phyloP scores from a whole-genome alignment of 257 asterid species.

The Rubia yunnanensis region DNA sequence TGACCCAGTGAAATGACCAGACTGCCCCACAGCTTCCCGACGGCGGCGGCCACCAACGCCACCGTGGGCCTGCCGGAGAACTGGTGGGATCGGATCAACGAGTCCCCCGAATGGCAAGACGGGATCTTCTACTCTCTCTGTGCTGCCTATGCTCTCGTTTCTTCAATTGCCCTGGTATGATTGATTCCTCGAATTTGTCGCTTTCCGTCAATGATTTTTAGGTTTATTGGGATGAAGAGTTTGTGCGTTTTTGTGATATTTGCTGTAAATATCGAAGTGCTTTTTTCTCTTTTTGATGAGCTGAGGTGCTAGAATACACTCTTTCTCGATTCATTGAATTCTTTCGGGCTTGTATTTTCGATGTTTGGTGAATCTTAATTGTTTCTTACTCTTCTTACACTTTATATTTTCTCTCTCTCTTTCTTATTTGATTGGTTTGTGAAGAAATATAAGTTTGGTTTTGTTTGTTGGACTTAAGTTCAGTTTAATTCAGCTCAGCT shows the following conservation, averaged over 20 bases:
- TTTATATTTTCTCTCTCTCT: not conserved
- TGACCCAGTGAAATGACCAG: conserved; percentile 49
- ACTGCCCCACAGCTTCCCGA: conserved; percentile 37
- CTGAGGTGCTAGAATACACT: not conserved
- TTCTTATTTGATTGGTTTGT: too few species aligned
- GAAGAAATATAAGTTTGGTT: too few species aligned
- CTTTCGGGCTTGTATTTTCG: not conserved
- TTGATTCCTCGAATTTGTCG: not conserved
- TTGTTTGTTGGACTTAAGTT: not conserved
- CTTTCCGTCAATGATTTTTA: not conserved
- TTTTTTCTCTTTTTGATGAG: not conserved
- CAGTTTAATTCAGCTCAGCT: not conserved
- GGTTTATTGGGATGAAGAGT: not conserved
- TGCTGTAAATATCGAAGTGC: conserved; percentile 1
- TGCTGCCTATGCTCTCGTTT: conserved; percentile 68
- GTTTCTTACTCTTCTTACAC: not conserved
- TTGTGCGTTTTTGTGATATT: not conserved
- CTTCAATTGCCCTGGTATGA: conserved; percentile 65
- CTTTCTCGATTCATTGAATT: not conserved
- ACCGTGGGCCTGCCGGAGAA: conserved; percentile 17
- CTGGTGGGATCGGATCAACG: conserved; percentile 94
- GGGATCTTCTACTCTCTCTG: conserved; percentile 80
- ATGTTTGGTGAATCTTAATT: conserved; percentile 3
- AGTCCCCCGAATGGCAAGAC: conserved; percentile 79
- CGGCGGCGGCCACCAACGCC: conserved; percentile 15